Conservation (phyloP, 2,329 filamentous ascomycete genomes). For the Endoconidiophora laricicola region DNA sequence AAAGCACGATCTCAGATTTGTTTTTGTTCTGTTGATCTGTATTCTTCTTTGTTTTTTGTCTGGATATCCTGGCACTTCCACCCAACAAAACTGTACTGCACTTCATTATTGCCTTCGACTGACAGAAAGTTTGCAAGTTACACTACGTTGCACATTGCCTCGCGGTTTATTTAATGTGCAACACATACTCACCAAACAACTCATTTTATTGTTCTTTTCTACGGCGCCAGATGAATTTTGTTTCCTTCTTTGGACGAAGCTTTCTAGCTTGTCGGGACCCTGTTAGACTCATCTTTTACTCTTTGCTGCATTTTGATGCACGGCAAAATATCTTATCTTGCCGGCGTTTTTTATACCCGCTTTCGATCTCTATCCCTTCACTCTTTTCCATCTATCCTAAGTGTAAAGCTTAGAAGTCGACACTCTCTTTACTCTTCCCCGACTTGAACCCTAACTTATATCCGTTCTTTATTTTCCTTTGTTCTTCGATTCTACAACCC, state of each 20-base stretch:
- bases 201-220: background rate
- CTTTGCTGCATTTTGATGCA: slow-evolving; percentile 10
- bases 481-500: background rate
- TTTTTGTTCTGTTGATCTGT: background rate
- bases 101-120: background rate
- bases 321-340: background rate
- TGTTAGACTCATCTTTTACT: background rate
- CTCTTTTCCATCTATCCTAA: too few relatives aligned
- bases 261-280: background rate
- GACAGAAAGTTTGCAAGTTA: background rate
- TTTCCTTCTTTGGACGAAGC: background rate
- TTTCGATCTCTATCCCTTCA: background rate
- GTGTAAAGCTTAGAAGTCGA: background rate
- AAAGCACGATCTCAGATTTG: background rate
- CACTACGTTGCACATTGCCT: slow-evolving; percentile 5
- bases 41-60: background rate
- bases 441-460: background rate
- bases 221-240: background rate
- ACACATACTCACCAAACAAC: background rate
- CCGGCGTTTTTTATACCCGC: background rate
- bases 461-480: background rate
- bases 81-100: background rate
- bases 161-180: background rate
- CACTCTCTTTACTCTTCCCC: background rate
- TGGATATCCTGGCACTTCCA: background rate